Evolutionary conservation across 768 basidiomycete genomes (phyloP), one percentile per base, ranked within the genome.

Genomic region (Suillus subalutaceus): DNA sequence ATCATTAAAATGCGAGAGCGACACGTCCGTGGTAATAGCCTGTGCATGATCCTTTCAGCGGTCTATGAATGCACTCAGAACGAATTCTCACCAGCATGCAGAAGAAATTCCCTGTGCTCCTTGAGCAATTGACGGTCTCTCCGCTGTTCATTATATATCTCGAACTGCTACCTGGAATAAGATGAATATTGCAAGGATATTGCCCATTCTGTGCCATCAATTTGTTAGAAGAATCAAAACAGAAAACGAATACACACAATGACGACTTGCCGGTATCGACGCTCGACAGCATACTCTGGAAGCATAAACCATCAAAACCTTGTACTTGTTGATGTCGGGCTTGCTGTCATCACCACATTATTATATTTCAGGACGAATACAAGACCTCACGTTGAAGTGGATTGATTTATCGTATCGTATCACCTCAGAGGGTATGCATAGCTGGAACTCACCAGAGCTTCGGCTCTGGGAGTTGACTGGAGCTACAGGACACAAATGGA

Each of bases 201-300:
- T 43, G 16, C 41, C 16, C 56, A n/a, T n/a, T n/a, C 56, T 57
- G 35, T 37, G 13, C 56, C 2, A 53, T 44, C 18, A 32, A 4
- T 56, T 2, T 16, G 38, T 65, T 13, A 65, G 30, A 35, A 53
- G 20, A 35, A 12, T 13, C 13, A 13, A 56, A 26, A 41, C 10
- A 58, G 55, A 18, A 56, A 63, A 61, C 6, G 38, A 6, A 61
- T 9, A 40, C 38, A n/a, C 32, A 38, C 13, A 63, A 35, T 37
- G 15, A 23, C 58, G 26, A 62, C 50, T 50, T 46, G 72, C 75
- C 72, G 77, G 65, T 72, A 75, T n/a, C 65, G 64, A 10, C 64
- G 52, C 26, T 70, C 67, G 6, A 74, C 15, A 3, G 65, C 66
- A 43, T 70, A 67, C 30, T 66, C 74, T 75, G 46, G 6, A 43